phyloP scores from a whole-genome alignment of 129 eudicot genomes.

The Escallonia rubra region DNA sequence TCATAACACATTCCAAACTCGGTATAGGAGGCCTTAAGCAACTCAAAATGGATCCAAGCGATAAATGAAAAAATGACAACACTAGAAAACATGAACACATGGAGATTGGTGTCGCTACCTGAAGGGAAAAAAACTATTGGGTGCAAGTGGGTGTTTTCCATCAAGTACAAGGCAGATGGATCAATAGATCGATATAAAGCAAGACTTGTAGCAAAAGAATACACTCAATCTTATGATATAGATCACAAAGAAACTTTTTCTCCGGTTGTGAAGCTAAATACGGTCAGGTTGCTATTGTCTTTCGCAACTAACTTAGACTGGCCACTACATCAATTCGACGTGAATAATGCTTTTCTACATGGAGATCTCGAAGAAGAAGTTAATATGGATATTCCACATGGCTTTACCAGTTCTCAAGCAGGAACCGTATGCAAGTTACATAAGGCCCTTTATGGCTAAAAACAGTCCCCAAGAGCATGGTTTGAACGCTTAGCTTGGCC shows the following conservation, averaged over 20 bases:
- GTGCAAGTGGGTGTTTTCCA: too few species aligned
- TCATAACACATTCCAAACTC: too few species aligned
- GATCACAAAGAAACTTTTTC: not conserved
- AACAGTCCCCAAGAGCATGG: constrained; percentile 3
- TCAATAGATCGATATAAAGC: not conserved
- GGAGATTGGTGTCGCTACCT: too few species aligned
- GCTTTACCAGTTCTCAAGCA: not conserved
- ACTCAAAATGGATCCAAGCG: too few species aligned
- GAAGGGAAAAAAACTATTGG: too few species aligned
- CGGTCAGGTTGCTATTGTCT: not conserved
- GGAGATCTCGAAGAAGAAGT: not conserved
- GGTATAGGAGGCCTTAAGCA: too few species aligned
- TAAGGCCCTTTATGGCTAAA: not conserved
- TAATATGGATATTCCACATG: not conserved
- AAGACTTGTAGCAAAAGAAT: not conserved
- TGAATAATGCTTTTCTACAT: not conserved
- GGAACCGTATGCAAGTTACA: not conserved
- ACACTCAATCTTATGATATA: not conserved
- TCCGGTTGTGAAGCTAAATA: not conserved
- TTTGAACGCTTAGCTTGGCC: not conserved
- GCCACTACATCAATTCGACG: constrained; percentile 7
- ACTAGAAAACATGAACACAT: too few species aligned
- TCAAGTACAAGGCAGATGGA: too few species aligned
- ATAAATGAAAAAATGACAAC: too few species aligned
- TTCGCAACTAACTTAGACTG: not conserved